Evolutionary conservation across 2,329 filamentous ascomycete species (phyloP), one percentile per base, ranked within the genome.

Genomic region (Aulographum hederae): DNA sequence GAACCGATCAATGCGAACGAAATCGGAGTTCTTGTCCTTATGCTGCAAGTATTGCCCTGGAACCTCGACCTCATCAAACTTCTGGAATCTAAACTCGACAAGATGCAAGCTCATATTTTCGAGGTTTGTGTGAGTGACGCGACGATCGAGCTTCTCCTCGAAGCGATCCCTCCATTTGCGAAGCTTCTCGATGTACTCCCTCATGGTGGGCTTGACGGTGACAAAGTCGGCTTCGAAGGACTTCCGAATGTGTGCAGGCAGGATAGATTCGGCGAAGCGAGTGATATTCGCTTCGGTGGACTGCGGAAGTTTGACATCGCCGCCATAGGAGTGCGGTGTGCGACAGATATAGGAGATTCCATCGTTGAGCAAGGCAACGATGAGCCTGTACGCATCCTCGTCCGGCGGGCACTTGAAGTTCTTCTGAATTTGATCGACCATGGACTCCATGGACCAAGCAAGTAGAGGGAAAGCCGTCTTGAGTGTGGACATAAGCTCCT

Each of bases 201-300:
- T 78, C 84, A 98, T 94, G 2, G 85, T 95, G 3, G 89, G 91
- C 54, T 93, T 94, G 48, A 85, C 79, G 34, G 71, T 63, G 11
- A 98, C 89, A 53, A 99, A 98, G 55, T 99, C 89, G n/a, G 74
- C 75, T 53, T 98, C 89, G 43, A 99, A 99, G 0, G 85, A 84
- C 48, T 85, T 86, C 48, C 91, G 78, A 45, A 98, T 94, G 54
- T 98, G 89, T 3, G 77, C 69, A 2, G 91, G 91, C 32, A 98
- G 65, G 28, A 98, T 92, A 1, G 85, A 94, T 55, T 98, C 85
- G 1, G 89, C 85, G 46, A 99, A 99, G 2, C 86, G 72, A 5
- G 79, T 92, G 31, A 99, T 95, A 48, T 99, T 98, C 0, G 79
- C 79, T 58, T 99, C 89, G 0, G 89, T 98, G 1, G 84, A 78